These are phyloP conservation scores for Fragosphaeria purpurea DNA, from an alignment of 2,329 filamentous ascomycete species.

Conservation along the genomic window DNA sequence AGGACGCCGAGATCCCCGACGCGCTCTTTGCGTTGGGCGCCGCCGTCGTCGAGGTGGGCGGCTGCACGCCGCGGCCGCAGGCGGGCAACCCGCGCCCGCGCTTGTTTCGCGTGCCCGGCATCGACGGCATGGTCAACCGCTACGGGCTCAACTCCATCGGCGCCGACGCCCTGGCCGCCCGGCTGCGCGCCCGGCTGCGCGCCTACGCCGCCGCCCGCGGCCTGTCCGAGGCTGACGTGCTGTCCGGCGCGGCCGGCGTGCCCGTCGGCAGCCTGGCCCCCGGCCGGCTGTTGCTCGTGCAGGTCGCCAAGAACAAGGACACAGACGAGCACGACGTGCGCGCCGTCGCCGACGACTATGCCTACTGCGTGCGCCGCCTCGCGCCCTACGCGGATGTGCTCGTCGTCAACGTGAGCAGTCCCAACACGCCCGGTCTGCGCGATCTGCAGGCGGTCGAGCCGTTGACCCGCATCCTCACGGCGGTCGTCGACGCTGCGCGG, in stretches of 20 bases:
- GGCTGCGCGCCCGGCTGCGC: conserved; percentile 66
- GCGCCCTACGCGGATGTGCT: conserved; percentile 87
- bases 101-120: conserved; percentile 73
- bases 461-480: conserved; percentile 66
- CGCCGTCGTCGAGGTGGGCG: conserved; percentile 83
- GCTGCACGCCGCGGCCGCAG: conserved; percentile 79
- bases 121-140: conserved; percentile 86
- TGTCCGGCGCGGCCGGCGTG: conserved; percentile 62
- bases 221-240: conserved; percentile 59
- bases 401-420: conserved; percentile 96
- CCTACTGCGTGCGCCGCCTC: conserved; percentile 76
- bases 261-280: conserved; percentile 70
- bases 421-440: conserved; percentile 86
- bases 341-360: conserved; percentile 71
- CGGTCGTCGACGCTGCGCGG: conserved; percentile 71
- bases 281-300: conserved; percentile 75
- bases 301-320: conserved; percentile 93
- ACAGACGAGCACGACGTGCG: conserved; percentile 78
- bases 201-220: conserved; percentile 64
- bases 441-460: conserved; percentile 79
- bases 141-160: conserved; percentile 92
- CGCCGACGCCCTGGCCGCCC: conserved; percentile 74
- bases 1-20: conserved; percentile 82
- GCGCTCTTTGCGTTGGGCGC: conserved; percentile 76
- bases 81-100: conserved; percentile 78